Conservation (phyloP, 345 rosid genomes). For the Psidium friedrichsthalianum region DNA sequence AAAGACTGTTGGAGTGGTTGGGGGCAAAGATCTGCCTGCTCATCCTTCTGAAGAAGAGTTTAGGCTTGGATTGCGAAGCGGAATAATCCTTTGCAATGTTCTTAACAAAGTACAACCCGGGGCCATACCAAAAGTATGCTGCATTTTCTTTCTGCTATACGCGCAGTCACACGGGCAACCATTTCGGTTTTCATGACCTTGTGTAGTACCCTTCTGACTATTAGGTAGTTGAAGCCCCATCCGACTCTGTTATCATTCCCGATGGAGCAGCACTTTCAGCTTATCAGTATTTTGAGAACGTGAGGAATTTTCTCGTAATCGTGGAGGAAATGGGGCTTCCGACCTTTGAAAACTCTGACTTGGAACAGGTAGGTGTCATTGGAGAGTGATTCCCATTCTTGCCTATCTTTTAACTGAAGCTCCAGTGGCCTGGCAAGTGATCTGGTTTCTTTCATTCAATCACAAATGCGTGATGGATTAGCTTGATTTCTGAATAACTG, state of each 20-base stretch:
- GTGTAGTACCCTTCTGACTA: background rate
- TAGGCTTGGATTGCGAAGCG: conserved; percentile 83
- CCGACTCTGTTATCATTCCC: conserved; percentile 48
- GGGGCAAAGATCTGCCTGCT: conserved; percentile 76
- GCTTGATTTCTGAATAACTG: background rate
- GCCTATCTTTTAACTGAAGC: background rate
- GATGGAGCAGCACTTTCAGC: conserved; percentile 94
- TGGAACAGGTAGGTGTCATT: conserved; percentile 51
- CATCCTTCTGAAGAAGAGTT: conserved; percentile 92
- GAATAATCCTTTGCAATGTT: conserved; percentile 75
- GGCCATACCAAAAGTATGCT: conserved; percentile 56
- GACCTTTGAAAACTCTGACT: conserved; percentile 80
- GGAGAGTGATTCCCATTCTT: background rate
- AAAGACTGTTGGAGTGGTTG: conserved; percentile 53
- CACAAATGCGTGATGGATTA: background rate
- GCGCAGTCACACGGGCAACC: background rate
- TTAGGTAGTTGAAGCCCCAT: conserved; percentile 74
- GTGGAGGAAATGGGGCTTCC: conserved; percentile 75
- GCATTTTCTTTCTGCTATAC: background rate
- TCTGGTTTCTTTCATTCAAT: background rate
- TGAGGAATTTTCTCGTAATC: conserved; percentile 74
- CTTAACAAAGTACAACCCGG: conserved; percentile 85
- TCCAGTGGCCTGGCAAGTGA: background rate
- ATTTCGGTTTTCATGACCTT: background rate
- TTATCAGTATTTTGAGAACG: conserved; percentile 80